Base-by-base conservation (phyloP, 2,329 filamentous ascomycete genomes). In the Dothiorella sarmentorum region DNA sequence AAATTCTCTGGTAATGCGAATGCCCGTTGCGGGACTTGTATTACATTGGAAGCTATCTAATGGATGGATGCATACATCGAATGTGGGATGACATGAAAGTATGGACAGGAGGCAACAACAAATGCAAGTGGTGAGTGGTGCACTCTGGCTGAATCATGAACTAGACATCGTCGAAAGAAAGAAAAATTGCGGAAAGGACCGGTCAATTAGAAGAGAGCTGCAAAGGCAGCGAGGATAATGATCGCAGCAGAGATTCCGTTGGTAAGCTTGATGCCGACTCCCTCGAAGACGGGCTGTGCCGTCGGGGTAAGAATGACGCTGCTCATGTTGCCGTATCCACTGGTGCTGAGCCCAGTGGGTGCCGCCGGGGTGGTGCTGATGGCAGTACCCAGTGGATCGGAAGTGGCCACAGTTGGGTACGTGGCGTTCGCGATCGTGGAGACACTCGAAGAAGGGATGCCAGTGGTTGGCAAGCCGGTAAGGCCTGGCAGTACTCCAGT, bases 51-150 rank as follows among this genome's bases (percentile, higher is more conserved):
- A n/a, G 33, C 52, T 56, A 43, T 44, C 40, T 24, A 22, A 13
- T 43, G 37, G 27, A 56, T 56, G 26, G 27, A 56, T 56, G 26
- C 40, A 56, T 56, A 56, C 37, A 56, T 56, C 26, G 52, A 18
- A 26, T 27, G 33, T 40, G 18, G 49, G n/a, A 40, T 53, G 24
- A 53, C 33, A 53, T 38, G 33, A 53, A 17, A 9, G 27, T 56
- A 27, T 56, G 24, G 52, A 35, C 26, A 24, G 24, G 35, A 53
- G 20, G 35, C 7, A 18, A 27, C 49, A 27, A 53, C 22, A 53
- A 29, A 53, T 53, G 33, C 49, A 40, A 15, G 15, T 29, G 24
- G 49, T 53, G 49, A 40, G 49, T 53, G 24, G 33, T 53, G 49
- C 49, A 27, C 4, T 17, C 35, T 40, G 18, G 35, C 22, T 53